phyloP scores from a whole-genome alignment of 2,329 filamentous ascomycete genomes.

The Colletotrichum liaoningense region DNA sequence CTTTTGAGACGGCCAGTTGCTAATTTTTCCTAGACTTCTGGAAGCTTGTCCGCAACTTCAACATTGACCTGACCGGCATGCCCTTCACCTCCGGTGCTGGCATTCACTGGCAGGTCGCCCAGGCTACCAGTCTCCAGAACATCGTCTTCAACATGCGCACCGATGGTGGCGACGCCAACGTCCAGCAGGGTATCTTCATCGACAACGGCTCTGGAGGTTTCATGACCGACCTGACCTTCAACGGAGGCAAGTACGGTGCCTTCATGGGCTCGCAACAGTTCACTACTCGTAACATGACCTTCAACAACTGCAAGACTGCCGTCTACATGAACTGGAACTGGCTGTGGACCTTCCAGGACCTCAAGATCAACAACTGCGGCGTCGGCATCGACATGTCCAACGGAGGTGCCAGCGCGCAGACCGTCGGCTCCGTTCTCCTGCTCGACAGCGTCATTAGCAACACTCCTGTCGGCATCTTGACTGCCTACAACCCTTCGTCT shows the following conservation, averaged over 20 bases:
- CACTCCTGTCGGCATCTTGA: slow-evolving; percentile 81
- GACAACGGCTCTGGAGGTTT: slow-evolving; percentile 88
- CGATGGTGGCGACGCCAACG: slow-evolving; percentile 72
- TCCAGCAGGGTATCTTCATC: slow-evolving; percentile 84
- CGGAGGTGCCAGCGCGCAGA: slow-evolving; percentile 70
- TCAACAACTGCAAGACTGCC: slow-evolving; percentile 85
- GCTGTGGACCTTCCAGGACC: slow-evolving; percentile 83
- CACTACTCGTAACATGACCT: slow-evolving; percentile 82
- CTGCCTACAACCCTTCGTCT: slow-evolving; percentile 74
- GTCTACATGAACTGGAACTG: slow-evolving; percentile 95
- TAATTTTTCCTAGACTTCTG: slow-evolving; percentile 72
- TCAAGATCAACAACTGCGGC: slow-evolving; percentile 79
- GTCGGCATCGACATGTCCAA: slow-evolving; percentile 84
- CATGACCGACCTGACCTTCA: slow-evolving; percentile 86
- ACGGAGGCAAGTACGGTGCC: slow-evolving; percentile 81
- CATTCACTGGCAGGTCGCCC: slow-evolving; percentile 89
- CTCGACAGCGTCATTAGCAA: slow-evolving; percentile 84
- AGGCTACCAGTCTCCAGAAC: slow-evolving; percentile 84
- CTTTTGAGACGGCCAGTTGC: neutral
- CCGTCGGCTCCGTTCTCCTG: slow-evolving; percentile 86
- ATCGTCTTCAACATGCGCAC: slow-evolving; percentile 83
- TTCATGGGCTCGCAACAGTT: slow-evolving; percentile 91
- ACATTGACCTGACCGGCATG: slow-evolving; percentile 79
- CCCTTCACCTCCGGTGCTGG: slow-evolving; percentile 71
- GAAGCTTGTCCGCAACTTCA: slow-evolving; percentile 84